Base-by-base conservation (phyloP, 345 rosid genomes). In the Gossypium sturtianum region DNA sequence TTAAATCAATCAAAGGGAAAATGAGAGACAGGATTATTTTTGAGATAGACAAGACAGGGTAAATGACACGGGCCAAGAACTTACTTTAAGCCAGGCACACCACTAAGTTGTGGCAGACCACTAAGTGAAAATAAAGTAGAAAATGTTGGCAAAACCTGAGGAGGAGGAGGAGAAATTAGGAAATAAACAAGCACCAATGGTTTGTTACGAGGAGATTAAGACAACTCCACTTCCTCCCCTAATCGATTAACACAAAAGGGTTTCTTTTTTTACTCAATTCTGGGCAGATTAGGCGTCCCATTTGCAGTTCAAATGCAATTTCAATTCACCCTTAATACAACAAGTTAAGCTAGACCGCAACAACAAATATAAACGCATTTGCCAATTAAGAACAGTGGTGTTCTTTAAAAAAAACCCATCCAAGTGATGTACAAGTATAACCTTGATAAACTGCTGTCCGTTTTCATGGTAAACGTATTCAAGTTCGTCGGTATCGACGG, bases 111-210 rank as follows among this genome's bases (percentile, higher is more conserved):
- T 9, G 75, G 41, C 70, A 82, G 2, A 61, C 82, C 29, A 12
- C 82, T 85, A 74, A 79, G 79, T 0, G 89, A 52, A 22, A 88
- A 80, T 4, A 92, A 75, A 23, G 97, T 80, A 77, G 87, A 88
- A 90, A 94, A 88, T 57, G 98, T 92, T 48, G 98, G 98, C 80
- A 94, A 81, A 15, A 92, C 98, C 97, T 94, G 72, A 71, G 66
- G 70, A 44, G 29, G 10, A 20, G 66, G 66, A 66, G 17, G 10
- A 20, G 52, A 25, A 66, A 43, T 19, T 20, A 66, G 10, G 27
- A 44, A 66, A 23, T 65, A 65, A 43, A 62, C 66, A 62, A 62
- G 20, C 22, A 13, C 12, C 45, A 29, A 17, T 16, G 45, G 20
- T 38, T 29, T 34, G 66, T 29, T 62, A 29, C 66, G 13, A 16